Evolutionary conservation across 805 yeast genomes (phyloP).

Genomic region (Candida nemodendra): DNA sequence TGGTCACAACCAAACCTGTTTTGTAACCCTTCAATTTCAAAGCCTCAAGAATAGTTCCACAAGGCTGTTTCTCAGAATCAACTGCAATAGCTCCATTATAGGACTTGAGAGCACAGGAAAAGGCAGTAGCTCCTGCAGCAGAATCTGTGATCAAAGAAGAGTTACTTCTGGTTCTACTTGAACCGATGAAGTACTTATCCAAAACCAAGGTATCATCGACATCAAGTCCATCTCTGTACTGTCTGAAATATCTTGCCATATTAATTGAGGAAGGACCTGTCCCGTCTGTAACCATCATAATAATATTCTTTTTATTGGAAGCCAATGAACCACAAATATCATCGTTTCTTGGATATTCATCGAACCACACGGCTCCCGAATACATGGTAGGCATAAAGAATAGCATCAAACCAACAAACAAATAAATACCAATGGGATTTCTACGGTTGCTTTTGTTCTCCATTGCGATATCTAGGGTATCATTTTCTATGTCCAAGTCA

Average conservation of each 20-base stretch:
- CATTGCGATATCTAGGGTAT: no score
- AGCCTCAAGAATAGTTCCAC: slow-evolving; percentile 88
- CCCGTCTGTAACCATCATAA: slow-evolving; percentile 92
- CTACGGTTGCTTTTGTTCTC: no score
- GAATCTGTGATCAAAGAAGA: slow-evolving; percentile 84
- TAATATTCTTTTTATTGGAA: slow-evolving; percentile 60
- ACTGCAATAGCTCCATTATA: slow-evolving; percentile 95
- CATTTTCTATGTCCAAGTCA: no score
- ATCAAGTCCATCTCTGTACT: slow-evolving; percentile 52
- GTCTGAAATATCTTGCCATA: slow-evolving; percentile 73
- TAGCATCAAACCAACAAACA: no score
- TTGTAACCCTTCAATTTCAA: slow-evolving; percentile 75
- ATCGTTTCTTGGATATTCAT: no score
- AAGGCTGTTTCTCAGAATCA: slow-evolving; percentile 61
- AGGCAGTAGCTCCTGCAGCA: slow-evolving; percentile 97
- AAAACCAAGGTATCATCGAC: slow-evolving; percentile 56
- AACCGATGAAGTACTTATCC: slow-evolving; percentile 74
- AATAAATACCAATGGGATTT: no score
- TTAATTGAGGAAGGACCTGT: slow-evolving; percentile 90
- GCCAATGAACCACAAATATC: slow-evolving; percentile 3
- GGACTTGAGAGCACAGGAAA: slow-evolving; percentile 77
- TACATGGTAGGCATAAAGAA: no score
- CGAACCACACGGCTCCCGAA: no score
- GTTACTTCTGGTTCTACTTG: slow-evolving; percentile 79
- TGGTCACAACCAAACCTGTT: slow-evolving; percentile 91